These are phyloP conservation scores for Berkeleyomyces rouxiae DNA, from an alignment of 2,329 filamentous ascomycete genomes.

Conservation along the genomic window DNA sequence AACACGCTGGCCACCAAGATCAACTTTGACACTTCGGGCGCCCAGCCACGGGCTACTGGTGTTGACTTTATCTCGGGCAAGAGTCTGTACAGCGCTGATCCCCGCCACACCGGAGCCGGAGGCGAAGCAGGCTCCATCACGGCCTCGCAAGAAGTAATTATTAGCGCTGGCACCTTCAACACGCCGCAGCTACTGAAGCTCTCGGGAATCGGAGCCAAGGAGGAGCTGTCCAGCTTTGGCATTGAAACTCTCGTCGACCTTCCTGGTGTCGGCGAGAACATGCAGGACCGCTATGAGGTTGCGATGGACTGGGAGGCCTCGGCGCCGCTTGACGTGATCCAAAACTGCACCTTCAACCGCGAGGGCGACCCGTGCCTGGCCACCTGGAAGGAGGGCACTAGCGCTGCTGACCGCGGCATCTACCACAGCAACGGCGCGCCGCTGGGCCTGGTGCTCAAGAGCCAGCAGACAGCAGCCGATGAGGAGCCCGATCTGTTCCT, in stretches of 20 bases:
- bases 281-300: slow-evolving; percentile 29
- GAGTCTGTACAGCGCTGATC: slow-evolving; percentile 18
- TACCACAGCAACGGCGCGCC: slow-evolving; percentile 14
- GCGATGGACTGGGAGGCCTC: slow-evolving; percentile 20
- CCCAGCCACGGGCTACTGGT: slow-evolving; percentile 23
- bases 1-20: slow-evolving; percentile 23
- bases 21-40: slow-evolving; percentile 20
- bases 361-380: slow-evolving; percentile 10
- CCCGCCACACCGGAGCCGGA: slow-evolving; percentile 20
- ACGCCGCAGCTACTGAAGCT: slow-evolving; percentile 35
- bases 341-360: slow-evolving; percentile 9
- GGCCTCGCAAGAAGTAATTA: slow-evolving; percentile 29
- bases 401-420: slow-evolving; percentile 9
- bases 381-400: slow-evolving; percentile 6
- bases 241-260: slow-evolving; percentile 30
- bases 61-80: slow-evolving; percentile 20
- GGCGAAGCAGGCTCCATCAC: slow-evolving; percentile 16
- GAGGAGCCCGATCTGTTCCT: slow-evolving; percentile 37
- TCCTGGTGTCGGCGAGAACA: slow-evolving; percentile 31
- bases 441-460: slow-evolving; percentile 14
- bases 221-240: slow-evolving; percentile 26
- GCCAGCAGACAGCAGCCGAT: slow-evolving; percentile 2
- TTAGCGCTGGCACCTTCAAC: slow-evolving; percentile 33
- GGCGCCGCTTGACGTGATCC: slow-evolving; percentile 3
- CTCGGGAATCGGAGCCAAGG: slow-evolving; percentile 30